Conservation (phyloP, 1,284 basidiomycete species). For the Ceratobasidium sp. region DNA sequence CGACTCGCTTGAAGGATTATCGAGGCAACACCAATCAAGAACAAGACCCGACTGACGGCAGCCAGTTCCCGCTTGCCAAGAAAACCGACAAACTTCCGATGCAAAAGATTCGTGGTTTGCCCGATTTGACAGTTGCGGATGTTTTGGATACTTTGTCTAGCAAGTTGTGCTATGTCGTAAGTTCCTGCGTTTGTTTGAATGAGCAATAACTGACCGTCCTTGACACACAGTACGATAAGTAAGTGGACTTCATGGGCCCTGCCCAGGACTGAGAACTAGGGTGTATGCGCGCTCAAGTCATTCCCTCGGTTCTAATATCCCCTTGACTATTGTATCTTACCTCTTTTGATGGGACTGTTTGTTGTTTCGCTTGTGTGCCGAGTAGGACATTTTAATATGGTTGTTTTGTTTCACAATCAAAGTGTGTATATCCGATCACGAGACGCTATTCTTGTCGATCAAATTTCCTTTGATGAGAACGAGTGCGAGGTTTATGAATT, state of each 20-base stretch:
- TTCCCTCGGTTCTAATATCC: background rate
- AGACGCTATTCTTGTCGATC: slow-evolving; percentile 12
- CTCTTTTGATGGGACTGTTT: no score
- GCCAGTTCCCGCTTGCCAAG: slow-evolving; percentile 36
- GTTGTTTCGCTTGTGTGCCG: no score
- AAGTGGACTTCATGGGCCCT: background rate
- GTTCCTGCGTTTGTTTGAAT: background rate
- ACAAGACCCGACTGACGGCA: slow-evolving; percentile 16
- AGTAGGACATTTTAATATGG: no score
- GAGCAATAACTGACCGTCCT: background rate
- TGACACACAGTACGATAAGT: slow-evolving; percentile 18
- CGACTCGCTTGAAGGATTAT: slow-evolving; percentile 24
- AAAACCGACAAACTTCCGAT: slow-evolving; percentile 24
- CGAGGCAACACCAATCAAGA: slow-evolving; percentile 31
- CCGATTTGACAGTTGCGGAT: slow-evolving; percentile 35
- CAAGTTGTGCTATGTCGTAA: slow-evolving; percentile 40
- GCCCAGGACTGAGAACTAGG: no score
- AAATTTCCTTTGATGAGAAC: slow-evolving; percentile 5
- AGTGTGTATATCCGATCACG: slow-evolving; percentile 10
- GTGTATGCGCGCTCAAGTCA: background rate
- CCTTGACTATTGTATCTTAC: no score
- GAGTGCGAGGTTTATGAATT: background rate
- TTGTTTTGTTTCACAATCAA: no score
- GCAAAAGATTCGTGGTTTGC: slow-evolving; percentile 30
- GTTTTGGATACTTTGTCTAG: slow-evolving; percentile 42